Evolutionary conservation across 2,329 filamentous ascomycete genomes (phyloP).

Genomic region (Trichophyton schoenleinii): DNA sequence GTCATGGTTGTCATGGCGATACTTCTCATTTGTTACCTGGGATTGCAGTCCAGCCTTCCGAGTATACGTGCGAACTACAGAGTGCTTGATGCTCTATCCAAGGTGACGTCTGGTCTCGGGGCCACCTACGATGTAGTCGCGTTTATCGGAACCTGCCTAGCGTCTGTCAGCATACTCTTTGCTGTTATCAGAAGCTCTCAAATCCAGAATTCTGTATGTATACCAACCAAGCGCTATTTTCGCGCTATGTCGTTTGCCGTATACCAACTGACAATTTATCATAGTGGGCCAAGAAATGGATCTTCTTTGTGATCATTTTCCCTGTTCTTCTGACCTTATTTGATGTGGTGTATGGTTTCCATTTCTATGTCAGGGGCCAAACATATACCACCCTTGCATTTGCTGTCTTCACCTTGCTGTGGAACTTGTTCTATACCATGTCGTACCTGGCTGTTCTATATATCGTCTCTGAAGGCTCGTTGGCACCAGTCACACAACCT

Average conservation of each 20-base stretch:
- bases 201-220: not conserved
- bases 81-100: not conserved
- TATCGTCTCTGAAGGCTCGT: not conserved
- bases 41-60: not conserved
- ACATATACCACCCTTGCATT: not conserved
- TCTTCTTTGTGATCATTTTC: not conserved
- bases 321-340: not conserved
- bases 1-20: slow-evolving; percentile 7
- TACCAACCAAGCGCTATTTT: too few species aligned
- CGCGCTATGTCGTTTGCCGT: not conserved
- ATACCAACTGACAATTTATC: not conserved
- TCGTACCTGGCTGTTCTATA: not conserved
- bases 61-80: not conserved
- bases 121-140: not conserved
- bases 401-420: not conserved
- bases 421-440: not conserved
- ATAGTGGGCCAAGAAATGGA: slow-evolving; percentile 3
- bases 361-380: not conserved
- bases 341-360: not conserved
- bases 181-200: not conserved
- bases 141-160: not conserved
- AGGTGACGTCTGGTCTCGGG: not conserved
- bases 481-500: not conserved
- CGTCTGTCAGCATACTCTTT: not conserved
- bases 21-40: slow-evolving; percentile 4